Evolutionary conservation across 2,329 filamentous ascomycete species (phyloP).

Genomic region (Botrytis fragariae): DNA sequence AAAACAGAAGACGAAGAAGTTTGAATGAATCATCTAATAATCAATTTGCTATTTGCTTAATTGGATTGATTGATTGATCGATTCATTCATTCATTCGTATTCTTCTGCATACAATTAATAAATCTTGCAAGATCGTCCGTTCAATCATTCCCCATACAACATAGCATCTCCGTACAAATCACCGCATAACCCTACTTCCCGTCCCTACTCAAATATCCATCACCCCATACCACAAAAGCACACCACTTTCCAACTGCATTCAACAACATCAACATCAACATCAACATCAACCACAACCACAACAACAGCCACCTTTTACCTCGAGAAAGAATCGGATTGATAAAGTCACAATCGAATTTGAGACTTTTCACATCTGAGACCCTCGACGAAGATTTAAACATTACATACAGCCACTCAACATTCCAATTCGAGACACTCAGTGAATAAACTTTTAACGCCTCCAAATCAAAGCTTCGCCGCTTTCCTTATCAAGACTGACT

Average conservation of each 20-base stretch:
- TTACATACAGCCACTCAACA: constrained; percentile 14
- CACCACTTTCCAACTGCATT: neutral
- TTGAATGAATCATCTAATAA: neutral
- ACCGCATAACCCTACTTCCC: neutral
- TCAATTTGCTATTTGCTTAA: neutral
- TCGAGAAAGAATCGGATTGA: constrained; percentile 35
- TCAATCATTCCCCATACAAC: neutral
- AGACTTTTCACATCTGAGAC: constrained; percentile 34
- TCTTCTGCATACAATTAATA: constrained; percentile 3
- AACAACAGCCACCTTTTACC: constrained; percentile 15
- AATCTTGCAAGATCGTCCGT: neutral
- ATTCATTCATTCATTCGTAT: constrained; percentile 13
- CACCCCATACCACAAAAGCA: neutral
- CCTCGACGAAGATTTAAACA: constrained; percentile 12
- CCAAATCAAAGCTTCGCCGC: constrained; percentile 20
- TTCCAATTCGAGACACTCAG: constrained; percentile 9
- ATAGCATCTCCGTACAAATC: neutral
- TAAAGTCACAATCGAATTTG: constrained; percentile 25
- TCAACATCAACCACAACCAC: constrained; percentile 1
- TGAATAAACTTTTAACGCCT: neutral
- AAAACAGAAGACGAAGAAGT: neutral
- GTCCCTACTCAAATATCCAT: neutral
- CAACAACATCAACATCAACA: neutral
- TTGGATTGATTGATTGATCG: constrained; percentile 12
- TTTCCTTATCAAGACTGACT: constrained; percentile 27